Percentiles rank a stretch among this genome's conserved stretches.
These are phyloP conservation scores for Daldinia childiae DNA, from an alignment of 495 filamentous ascomycete species.

Conservation along the genomic window DNA sequence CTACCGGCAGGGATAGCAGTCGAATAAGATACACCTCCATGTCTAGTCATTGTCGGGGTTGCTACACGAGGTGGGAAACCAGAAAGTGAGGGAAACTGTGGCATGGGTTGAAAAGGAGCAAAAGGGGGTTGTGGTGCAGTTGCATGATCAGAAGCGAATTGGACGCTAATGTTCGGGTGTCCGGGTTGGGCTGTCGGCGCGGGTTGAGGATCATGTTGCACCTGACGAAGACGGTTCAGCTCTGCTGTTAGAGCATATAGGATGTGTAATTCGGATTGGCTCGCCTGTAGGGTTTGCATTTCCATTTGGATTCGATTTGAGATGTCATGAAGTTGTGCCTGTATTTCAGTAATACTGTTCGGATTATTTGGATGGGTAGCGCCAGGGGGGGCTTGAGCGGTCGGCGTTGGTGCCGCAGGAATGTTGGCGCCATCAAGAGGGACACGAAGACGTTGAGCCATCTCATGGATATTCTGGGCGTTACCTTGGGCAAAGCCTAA, in stretches of 20 bases:
- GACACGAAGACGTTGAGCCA: constrained; percentile 54
- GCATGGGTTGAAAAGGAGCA: constrained; percentile 34
- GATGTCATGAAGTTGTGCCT: constrained; percentile 67
- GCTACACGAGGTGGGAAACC: constrained; percentile 37
- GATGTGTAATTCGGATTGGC: constrained; percentile 65
- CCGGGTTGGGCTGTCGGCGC: constrained; percentile 38
- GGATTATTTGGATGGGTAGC: constrained; percentile 21
- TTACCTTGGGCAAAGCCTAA: constrained; percentile 65
- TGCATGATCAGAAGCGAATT: constrained; percentile 28
- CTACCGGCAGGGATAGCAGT: constrained; percentile 69
- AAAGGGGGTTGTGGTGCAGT: constrained; percentile 33
- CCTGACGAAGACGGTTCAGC: constrained; percentile 50
- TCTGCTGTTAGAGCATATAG: constrained; percentile 60
- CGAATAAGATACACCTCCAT: constrained; percentile 52
- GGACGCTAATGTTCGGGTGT: constrained; percentile 33
- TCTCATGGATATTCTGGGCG: constrained; percentile 57
- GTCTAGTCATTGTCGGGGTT: constrained; percentile 54
- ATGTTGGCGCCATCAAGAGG: constrained; percentile 33
- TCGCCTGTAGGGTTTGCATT: constrained; percentile 44
- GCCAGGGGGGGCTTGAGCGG: constrained; percentile 38
- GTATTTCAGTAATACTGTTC: constrained; percentile 51
- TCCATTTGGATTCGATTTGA: constrained; percentile 75
- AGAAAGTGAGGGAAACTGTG: constrained; percentile 24
- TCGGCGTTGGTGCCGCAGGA: constrained; percentile 37
- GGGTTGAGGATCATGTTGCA: constrained; percentile 35